Base-by-base conservation (phyloP, 2,329 filamentous ascomycete genomes). In the Ceratocystis alfenasii region DNA sequence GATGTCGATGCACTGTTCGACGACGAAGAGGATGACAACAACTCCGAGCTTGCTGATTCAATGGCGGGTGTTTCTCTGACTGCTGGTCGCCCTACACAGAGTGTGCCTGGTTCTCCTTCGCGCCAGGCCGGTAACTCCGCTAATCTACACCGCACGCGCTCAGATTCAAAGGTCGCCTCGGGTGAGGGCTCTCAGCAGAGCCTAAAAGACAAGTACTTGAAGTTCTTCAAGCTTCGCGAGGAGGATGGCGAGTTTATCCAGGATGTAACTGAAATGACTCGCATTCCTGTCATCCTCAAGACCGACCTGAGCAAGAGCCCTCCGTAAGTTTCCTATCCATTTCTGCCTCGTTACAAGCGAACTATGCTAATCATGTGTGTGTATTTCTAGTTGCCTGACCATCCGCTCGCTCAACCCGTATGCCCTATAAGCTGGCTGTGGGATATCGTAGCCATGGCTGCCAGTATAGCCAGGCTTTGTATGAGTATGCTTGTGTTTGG, bases 271-370 rank as follows among this genome's bases (percentile, higher is more conserved):
- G 94, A 99, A 81, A 96, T 99, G 92, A 93, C 90, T 55, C 84
- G 93, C 71, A 89, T 99, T 68, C 94, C 94, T n/a, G 89, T 99
- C 70, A 95, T 99, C 75, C 79, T 99, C 73, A 97, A 96, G 86
- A 97, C 94, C 70, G 94, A 99, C 78, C 83, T 99, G 73, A 90
- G 83, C 78, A 99, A 99, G 89, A 97, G 93, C 79, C 94, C 94
- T 78, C 94, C 94, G 92, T 99, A 88, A 86, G 94, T 93, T 67
- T 62, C 33, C n/a, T 60, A 45, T 45, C 36, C 36, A 41, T 46
- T 36, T 12, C 25, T 61, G 46, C 46, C 20, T 46, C 0, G 55
- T 44, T 44, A 30, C 62, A n/a, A 6, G 1, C 28, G 57, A 1
- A 45, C 22, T 53, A 44, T 70, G 72, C 78, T 81, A 76, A 82